Conservation (phyloP, 2,329 filamentous ascomycete genomes). For the Daldinia sp. region DNA sequence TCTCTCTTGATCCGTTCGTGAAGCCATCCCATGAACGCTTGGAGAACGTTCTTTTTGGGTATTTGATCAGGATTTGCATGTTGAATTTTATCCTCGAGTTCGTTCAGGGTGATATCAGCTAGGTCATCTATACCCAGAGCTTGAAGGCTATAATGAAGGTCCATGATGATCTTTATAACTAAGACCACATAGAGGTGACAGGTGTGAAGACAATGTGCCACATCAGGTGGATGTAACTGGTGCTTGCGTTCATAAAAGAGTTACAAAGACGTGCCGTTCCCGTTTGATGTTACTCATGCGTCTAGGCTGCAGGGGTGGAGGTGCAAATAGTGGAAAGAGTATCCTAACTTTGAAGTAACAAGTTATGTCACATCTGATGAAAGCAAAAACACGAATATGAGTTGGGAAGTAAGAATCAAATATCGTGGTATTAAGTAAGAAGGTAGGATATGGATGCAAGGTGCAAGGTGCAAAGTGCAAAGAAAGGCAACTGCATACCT, state of each 20-base stretch:
- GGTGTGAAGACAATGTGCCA: not conserved
- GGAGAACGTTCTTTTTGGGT: constrained; percentile 33
- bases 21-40: constrained; percentile 47
- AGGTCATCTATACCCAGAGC: constrained; percentile 27
- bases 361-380: not conserved
- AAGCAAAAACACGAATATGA: not conserved
- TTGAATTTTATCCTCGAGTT: constrained; percentile 37
- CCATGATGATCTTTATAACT: constrained; percentile 40
- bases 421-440: not conserved
- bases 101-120: constrained; percentile 29
- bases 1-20: constrained; percentile 47
- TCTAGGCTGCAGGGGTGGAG: constrained; percentile 10
- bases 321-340: not conserved
- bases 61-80: constrained; percentile 6
- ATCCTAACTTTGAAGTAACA: not conserved
- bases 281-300: constrained; percentile 22
- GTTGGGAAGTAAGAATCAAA: not conserved
- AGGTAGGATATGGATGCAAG: not conserved
- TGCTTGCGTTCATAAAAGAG: not conserved
- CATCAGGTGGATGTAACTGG: not conserved
- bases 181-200: not conserved
- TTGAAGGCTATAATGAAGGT: constrained; percentile 16
- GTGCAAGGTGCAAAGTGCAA: not conserved
- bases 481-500: not conserved
- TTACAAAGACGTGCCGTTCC: not conserved